Evolutionary conservation across 2,329 filamentous ascomycete genomes (phyloP), one percentile per base, ranked within the genome.

Genomic region (Cladosporium sp.): DNA sequence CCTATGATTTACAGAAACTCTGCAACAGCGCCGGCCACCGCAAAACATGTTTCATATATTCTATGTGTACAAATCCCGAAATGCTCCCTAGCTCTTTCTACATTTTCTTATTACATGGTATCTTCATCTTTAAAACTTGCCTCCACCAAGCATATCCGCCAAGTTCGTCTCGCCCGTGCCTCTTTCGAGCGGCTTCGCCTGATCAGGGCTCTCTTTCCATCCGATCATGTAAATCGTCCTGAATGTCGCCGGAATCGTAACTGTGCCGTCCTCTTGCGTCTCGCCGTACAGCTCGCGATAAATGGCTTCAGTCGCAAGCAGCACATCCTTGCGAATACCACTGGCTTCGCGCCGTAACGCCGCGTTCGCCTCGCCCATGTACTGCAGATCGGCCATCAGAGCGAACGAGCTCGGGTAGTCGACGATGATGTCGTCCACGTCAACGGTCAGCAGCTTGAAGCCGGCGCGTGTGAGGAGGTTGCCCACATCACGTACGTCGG

Each of bases 161-260:
- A 99, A 81, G 73, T 89, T 96, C 42, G 96, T 78, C 70, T 96
- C 82, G 9, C 90, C 94, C 64, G 88, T 96, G 0, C 94, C 94
- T 65, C 94, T 84, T 64, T 87, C 76, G 59, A 97, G 76, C 5
- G 94, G 92, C 74, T 93, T 81, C 2, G 87, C 81, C 75, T 97
- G 92, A 55, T 87, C 84, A 30, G 83, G 82, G 1, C 89, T 88
- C 65, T 92, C 89, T 72, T 93, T 95, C 94, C 94, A 99, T 0
- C 94, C 94, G 74, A 99, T 99, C 92, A 97, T 97, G 74, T 94
- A 96, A 62, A 99, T 97, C 66, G 96, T 82, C 66, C 94, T 84
- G 71, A 97, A 99, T 0, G 94, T 99, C 1, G 94, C 94, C 0
- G 94, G 94, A 2, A 81, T 65, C 2, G 78, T 84, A 3, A 80